Evolutionary conservation across 495 filamentous ascomycete genomes (phyloP).

Genomic region (Neurospora tetraspora): DNA sequence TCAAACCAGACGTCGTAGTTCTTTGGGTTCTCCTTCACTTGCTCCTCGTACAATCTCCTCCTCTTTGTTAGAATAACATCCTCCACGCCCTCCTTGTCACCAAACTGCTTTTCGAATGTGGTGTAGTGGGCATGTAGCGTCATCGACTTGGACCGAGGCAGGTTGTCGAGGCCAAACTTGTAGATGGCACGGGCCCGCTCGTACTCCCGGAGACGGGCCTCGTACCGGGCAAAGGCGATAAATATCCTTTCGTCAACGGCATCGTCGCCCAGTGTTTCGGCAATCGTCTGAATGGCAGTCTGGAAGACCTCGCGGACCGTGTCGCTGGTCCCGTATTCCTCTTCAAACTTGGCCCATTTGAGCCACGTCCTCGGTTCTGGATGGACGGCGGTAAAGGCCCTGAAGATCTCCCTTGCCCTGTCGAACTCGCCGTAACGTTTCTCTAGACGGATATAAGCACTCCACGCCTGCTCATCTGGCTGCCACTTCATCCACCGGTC

Average conservation of each 20-base stretch:
- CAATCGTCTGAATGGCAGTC: slow-evolving; percentile 77
- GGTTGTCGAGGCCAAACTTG: slow-evolving; percentile 87
- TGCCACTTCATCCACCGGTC: slow-evolving; percentile 99
- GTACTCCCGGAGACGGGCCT: slow-evolving; percentile 88
- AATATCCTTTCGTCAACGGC: slow-evolving; percentile 97
- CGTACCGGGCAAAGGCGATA: slow-evolving; percentile 83
- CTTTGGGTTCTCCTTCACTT: slow-evolving; percentile 81
- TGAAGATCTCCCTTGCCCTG: slow-evolving; percentile 74
- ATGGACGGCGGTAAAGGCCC: slow-evolving; percentile 86
- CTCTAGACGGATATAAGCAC: slow-evolving; percentile 91
- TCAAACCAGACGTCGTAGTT: slow-evolving; percentile 98
- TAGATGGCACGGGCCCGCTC: slow-evolving; percentile 94
- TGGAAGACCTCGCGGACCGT: slow-evolving; percentile 89
- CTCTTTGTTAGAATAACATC: slow-evolving; percentile 92
- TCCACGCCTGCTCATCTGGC: slow-evolving; percentile 91
- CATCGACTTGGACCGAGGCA: slow-evolving; percentile 79
- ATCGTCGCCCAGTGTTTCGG: slow-evolving; percentile 84
- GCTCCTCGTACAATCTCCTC: slow-evolving; percentile 87
- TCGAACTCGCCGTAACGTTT: slow-evolving; percentile 89
- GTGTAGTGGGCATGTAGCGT: slow-evolving; percentile 86
- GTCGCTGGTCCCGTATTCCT: slow-evolving; percentile 85
- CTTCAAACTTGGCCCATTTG: slow-evolving; percentile 96
- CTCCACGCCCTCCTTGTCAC: slow-evolving; percentile 87
- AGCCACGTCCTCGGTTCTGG: slow-evolving; percentile 96
- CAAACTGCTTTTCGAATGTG: slow-evolving; percentile 96